Percentiles rank a stretch among this genome's conserved stretches.
phyloP scores from a whole-genome alignment of 768 basidiomycete genomes.

The Solioccasus polychromus region DNA sequence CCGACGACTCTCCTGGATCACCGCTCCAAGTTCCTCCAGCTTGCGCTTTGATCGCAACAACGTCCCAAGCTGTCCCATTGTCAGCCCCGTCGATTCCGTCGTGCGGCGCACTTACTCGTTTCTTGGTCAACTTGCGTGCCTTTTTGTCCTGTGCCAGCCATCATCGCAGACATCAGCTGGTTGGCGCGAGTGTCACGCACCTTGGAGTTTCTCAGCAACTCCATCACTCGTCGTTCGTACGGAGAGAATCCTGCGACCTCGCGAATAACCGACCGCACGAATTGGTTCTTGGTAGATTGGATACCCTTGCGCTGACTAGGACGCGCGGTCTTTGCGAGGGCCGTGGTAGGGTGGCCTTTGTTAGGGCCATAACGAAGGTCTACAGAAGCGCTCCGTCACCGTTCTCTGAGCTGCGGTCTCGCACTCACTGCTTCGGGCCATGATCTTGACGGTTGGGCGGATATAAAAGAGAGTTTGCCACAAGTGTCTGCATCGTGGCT shows the following conservation, averaged over 20 bases:
- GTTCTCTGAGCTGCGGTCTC: background rate
- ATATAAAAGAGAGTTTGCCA: conserved; percentile 4
- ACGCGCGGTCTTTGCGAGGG: conserved; percentile 68
- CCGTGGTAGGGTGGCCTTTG: conserved; percentile 86
- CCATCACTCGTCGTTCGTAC: conserved; percentile 97
- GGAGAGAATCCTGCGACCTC: conserved; percentile 98
- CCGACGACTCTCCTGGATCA: conserved; percentile 94
- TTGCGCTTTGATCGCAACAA: conserved; percentile 98
- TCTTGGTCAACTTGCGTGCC: conserved; percentile 98
- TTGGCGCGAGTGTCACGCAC: conserved; percentile 40
- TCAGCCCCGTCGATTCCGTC: background rate
- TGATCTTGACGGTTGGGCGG: conserved; percentile 62
- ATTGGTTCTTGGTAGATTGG: conserved; percentile 85
- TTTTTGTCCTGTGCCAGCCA: conserved; percentile 96
- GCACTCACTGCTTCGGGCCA: conserved; percentile 74
- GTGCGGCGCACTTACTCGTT: conserved; percentile 67
- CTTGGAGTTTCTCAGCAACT: conserved; percentile 97
- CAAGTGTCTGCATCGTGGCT: conserved; percentile 42
- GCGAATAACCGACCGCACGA: conserved; percentile 89
- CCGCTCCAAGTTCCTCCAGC: conserved; percentile 88
- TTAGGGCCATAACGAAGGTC: conserved; percentile 85
- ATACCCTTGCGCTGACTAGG: conserved; percentile 93
- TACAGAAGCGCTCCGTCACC: conserved; percentile 32
- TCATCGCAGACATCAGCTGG: background rate
- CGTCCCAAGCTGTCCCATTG: conserved; percentile 76